Percentiles rank a stretch among this genome's conserved stretches.
Conservation (phyloP, 129 eudicot genomes). For the Pseudognaphalium luteoalbum region DNA sequence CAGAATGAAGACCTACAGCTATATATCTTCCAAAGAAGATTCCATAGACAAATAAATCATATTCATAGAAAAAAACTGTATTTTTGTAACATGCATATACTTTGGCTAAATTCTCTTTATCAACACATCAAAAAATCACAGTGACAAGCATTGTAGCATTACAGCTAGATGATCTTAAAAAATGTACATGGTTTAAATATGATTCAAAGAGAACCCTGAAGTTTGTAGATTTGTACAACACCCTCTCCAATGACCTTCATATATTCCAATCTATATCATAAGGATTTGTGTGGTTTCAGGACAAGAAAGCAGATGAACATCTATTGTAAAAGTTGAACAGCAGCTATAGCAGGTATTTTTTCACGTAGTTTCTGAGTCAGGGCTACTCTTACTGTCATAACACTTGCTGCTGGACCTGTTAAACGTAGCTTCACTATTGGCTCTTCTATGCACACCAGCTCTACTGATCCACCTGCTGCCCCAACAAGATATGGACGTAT, state of each 20-base stretch:
- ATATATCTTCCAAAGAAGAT: background rate
- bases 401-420: slow-evolving; percentile 92
- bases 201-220: background rate
- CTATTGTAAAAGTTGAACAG: slow-evolving; percentile 82
- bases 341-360: slow-evolving; percentile 88
- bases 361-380: slow-evolving; percentile 88
- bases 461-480: slow-evolving; percentile 86
- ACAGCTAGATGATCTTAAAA: background rate
- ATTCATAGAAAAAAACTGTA: background rate
- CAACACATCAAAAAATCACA: background rate
- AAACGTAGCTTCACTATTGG: slow-evolving; percentile 86
- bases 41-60: background rate
- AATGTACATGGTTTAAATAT: background rate
- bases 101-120: background rate
- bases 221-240: background rate
- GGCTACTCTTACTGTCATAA: slow-evolving; percentile 92
- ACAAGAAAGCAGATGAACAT: background rate
- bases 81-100: background rate
- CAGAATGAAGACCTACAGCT: background rate
- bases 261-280: background rate
- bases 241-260: background rate
- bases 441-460: slow-evolving; percentile 76
- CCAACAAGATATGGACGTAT: slow-evolving; percentile 90
- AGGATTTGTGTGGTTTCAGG: background rate
- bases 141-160: background rate